Evolutionary conservation across 179 eudicot genomes (phyloP).

Genomic region (Actinidia chinensis): DNA sequence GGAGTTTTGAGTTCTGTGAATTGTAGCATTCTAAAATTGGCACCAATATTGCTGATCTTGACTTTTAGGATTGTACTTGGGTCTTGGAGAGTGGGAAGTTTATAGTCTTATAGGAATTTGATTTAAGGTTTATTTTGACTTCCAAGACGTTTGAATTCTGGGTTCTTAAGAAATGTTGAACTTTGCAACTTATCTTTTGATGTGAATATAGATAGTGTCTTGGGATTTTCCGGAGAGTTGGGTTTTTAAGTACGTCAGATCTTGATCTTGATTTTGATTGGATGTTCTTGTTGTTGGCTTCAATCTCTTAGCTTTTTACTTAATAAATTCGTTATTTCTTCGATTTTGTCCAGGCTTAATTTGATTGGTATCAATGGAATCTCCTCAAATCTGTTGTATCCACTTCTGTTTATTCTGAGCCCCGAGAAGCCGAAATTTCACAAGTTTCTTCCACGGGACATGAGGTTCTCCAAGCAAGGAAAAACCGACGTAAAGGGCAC

Average conservation of each 20-base stretch:
- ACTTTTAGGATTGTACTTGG: not conserved
- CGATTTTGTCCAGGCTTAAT: constrained; percentile 37
- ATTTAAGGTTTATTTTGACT: too few relatives aligned
- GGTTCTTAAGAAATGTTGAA: too few relatives aligned
- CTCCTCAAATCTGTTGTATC: constrained; percentile 92
- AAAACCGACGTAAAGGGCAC: constrained; percentile 33
- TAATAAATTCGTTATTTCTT: not conserved
- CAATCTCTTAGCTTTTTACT: constrained; percentile 1
- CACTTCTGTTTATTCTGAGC: constrained; percentile 60
- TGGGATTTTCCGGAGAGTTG: not conserved
- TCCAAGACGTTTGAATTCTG: too few relatives aligned
- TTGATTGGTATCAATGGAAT: constrained; percentile 54
- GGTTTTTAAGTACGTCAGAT: not conserved
- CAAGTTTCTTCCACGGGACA: constrained; percentile 38
- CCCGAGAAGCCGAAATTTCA: constrained; percentile 55
- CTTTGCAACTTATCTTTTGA: too few relatives aligned
- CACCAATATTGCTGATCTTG: not conserved
- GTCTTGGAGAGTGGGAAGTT: too few relatives aligned
- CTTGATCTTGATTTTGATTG: too few relatives aligned
- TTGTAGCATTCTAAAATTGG: not conserved
- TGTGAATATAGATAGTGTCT: too few relatives aligned
- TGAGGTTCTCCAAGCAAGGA: constrained; percentile 41
- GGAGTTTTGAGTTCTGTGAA: not conserved
- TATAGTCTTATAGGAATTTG: too few relatives aligned
- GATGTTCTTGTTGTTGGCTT: not conserved